phyloP scores from a whole-genome alignment of 345 rosid genomes.

The Citrus mangshanensis region DNA sequence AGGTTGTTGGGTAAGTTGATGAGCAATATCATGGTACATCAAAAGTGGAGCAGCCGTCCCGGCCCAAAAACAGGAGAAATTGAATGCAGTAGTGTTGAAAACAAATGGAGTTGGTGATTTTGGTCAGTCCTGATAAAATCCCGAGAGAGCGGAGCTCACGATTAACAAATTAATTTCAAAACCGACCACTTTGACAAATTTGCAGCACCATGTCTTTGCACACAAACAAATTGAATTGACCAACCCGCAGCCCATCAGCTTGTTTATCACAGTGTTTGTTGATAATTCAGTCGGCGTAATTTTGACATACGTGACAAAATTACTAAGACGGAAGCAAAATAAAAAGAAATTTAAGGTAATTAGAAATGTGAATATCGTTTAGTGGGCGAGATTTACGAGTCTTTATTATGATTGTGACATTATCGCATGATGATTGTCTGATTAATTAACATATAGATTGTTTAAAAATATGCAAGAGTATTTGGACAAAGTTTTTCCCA shows the following conservation, averaged over 20 bases:
- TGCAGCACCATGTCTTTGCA: not conserved
- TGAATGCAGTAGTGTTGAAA: not conserved
- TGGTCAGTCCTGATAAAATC: not conserved
- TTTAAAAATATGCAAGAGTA: no score
- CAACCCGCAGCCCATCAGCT: not conserved
- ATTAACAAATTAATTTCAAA: not conserved
- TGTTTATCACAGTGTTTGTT: not conserved
- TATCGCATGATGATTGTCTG: no score
- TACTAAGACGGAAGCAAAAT: not conserved
- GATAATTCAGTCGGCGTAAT: not conserved
- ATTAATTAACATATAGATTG: no score
- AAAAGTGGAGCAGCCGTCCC: no score
- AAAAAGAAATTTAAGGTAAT: no score
- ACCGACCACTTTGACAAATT: conserved; percentile 16
- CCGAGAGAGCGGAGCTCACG: not conserved
- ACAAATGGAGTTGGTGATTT: not conserved
- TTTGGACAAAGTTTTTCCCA: no score
- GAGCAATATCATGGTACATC: not conserved
- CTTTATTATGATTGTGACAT: no score
- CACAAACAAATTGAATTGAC: not conserved
- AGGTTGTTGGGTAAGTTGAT: not conserved
- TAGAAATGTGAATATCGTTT: no score
- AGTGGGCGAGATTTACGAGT: no score
- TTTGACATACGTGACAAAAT: not conserved
- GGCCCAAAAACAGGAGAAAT: no score